Conservation (phyloP, 2,329 filamentous ascomycete genomes). For the Alternaria postmessia region DNA sequence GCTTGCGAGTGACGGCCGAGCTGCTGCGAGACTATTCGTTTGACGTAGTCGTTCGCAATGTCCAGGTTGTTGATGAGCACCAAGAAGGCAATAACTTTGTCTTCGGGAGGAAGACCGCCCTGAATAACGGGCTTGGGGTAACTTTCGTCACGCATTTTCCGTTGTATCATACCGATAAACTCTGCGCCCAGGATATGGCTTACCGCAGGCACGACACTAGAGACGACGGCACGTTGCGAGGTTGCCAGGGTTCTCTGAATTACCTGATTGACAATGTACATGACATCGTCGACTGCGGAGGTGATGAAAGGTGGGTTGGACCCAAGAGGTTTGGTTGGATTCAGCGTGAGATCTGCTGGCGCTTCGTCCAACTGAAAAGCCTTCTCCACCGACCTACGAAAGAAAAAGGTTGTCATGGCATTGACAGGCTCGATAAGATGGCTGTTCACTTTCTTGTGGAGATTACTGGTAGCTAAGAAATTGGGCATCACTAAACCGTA, state of each 20-base stretch:
- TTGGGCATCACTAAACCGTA: conserved; percentile 71
- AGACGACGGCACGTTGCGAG: conserved; percentile 79
- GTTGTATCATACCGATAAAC: conserved; percentile 95
- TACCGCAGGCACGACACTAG: conserved; percentile 79
- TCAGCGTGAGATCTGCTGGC: conserved; percentile 80
- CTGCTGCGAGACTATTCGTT: conserved; percentile 79
- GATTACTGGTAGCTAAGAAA: conserved; percentile 79
- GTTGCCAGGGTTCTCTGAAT: conserved; percentile 87
- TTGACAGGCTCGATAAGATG: conserved; percentile 85
- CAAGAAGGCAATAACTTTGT: conserved; percentile 86
- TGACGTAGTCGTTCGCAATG: conserved; percentile 87
- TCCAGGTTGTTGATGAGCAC: conserved; percentile 96
- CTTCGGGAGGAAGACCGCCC: conserved; percentile 84
- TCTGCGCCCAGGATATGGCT: conserved; percentile 83
- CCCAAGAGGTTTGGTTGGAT: conserved; percentile 73
- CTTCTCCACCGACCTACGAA: conserved; percentile 94
- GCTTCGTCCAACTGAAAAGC: conserved; percentile 96
- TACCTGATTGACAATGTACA: conserved; percentile 97
- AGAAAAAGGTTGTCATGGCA: conserved; percentile 93
- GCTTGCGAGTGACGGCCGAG: conserved; percentile 55
- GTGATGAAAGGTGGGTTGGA: conserved; percentile 90
- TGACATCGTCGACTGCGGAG: conserved; percentile 95
- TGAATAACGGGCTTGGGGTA: conserved; percentile 83
- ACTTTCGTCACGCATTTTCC: conserved; percentile 95
- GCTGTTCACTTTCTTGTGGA: conserved; percentile 78